Conservation (phyloP, 352 stramenopile genomes). For the Pythium vanterpoolii region DNA sequence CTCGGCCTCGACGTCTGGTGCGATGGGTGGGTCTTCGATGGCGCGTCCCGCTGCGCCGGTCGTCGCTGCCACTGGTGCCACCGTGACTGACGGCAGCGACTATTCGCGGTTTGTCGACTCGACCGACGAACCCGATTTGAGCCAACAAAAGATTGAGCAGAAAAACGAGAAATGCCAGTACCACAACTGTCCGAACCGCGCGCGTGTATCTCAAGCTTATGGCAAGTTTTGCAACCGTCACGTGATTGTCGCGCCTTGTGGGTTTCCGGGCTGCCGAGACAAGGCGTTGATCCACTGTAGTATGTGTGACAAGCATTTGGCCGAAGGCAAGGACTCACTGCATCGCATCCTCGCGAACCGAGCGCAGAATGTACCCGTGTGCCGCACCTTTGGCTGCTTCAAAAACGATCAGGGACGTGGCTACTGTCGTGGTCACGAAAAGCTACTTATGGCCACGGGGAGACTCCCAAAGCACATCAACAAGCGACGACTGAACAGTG, state of each 20-base stretch:
- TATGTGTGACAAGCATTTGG: constrained; percentile 74
- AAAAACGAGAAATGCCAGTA: constrained; percentile 75
- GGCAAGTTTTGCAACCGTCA: constrained; percentile 86
- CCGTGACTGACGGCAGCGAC: constrained; percentile 31
- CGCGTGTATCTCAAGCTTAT: constrained; percentile 70
- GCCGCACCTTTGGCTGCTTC: constrained; percentile 71
- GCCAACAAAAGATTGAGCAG: constrained; percentile 53
- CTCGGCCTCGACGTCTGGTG: constrained; percentile 4
- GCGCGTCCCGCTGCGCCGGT: constrained; percentile 21
- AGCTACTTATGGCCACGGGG: constrained; percentile 82
- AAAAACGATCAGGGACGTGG: constrained; percentile 88
- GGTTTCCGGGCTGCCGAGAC: constrained; percentile 82
- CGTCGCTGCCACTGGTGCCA: constrained; percentile 1
- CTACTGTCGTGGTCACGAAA: constrained; percentile 83
- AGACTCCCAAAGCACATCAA: constrained; percentile 71
- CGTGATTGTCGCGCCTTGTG: constrained; percentile 80
- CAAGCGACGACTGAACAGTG: constrained; percentile 83
- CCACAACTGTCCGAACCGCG: constrained; percentile 72
- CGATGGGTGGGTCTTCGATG: constrained; percentile 8
- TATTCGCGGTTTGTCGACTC: constrained; percentile 42
- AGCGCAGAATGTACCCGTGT: constrained; percentile 77
- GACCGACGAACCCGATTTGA: constrained; percentile 46
- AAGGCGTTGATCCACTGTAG: constrained; percentile 53
- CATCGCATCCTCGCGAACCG: constrained; percentile 57
- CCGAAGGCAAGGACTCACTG: constrained; percentile 67